Base-by-base conservation (phyloP, 352 stramenopile species). In the Pythium sukuiense region DNA sequence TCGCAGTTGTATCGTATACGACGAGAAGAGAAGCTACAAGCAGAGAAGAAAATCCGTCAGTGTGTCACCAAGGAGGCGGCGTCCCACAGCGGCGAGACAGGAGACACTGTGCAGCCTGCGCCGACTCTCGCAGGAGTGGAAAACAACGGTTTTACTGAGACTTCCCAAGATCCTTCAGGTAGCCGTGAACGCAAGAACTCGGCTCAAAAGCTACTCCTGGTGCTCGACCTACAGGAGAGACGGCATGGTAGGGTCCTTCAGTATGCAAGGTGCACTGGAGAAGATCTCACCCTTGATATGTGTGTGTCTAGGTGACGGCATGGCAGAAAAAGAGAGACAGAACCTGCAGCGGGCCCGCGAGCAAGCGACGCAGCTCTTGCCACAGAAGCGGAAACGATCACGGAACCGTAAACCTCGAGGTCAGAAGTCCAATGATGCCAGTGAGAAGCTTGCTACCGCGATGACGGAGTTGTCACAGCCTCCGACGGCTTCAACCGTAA, bases 121-220 rank as follows among this genome's bases (percentile, higher is more conserved):
- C 14, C 37, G 11, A 16, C 37, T 1, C 0, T 43, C 18, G 11
- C 9, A 5, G 11, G 4, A 43, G 11, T 43, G 5, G 12, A 16
- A 13, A 16, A 16, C 37, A 13, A 43, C 3, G 37, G 6, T 13
- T 1, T 43, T 13, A 43, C 11, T 13, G 11, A 18, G 11, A 43
- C 8, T n/a, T 43, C 37, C 16, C 37, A 18, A 43, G 11, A 43
- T 43, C 12, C 14, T 43, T 43, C 37, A 43, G 4, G 11, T 43
- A 16, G 37, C 12, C 2, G 12, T 11, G 12, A 13, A 16, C 12
- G 11, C 5, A 13, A n/a, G 37, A 43, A 13, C 5, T 43, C 18
- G 37, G 71, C 71, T 6, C 53, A 59, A 9, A 77, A 68, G 61
- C 37, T 76, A n/a, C 33, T 77, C 9, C 32, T 71, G 1, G 20